A percentile compares a stretch with the other conserved stretches of the same genome.
These are phyloP conservation scores for Fermentozyma sake DNA, from an alignment of 1,139 yeast species.

Conservation along the genomic window DNA sequence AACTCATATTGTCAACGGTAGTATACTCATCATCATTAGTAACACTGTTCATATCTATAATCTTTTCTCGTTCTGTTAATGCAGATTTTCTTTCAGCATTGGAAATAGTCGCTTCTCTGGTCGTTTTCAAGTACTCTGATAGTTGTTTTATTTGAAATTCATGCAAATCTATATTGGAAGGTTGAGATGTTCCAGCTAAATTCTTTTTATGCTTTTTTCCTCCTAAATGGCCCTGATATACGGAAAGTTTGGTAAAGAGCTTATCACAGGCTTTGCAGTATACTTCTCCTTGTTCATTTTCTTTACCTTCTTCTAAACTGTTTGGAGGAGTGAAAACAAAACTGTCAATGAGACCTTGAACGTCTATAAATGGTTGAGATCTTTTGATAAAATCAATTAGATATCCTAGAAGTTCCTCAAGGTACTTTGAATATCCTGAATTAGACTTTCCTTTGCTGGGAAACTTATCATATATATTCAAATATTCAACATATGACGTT, in stretches of 20 bases:
- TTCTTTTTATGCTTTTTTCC: constrained; percentile 78
- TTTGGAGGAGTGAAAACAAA: too few relatives aligned
- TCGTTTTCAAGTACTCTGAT: constrained; percentile 28
- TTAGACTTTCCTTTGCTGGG: constrained; percentile 33
- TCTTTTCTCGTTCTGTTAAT: constrained; percentile 69
- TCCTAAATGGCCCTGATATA: constrained; percentile 60
- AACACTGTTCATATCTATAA: constrained; percentile 41
- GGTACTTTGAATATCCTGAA: constrained; percentile 29
- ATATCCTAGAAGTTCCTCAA: constrained; percentile 37
- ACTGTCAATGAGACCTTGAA: too few relatives aligned
- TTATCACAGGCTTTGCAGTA: constrained; percentile 68
- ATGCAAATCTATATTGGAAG: background rate
- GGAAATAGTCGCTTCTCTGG: constrained; percentile 46
- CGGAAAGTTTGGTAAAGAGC: constrained; percentile 59
- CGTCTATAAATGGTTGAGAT: constrained; percentile 47
- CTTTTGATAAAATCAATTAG: constrained; percentile 41
- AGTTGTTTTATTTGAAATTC: constrained; percentile 13
- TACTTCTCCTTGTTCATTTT: too few relatives aligned
- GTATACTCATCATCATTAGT: constrained; percentile 37
- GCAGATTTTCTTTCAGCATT: constrained; percentile 66
- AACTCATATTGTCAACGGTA: constrained; percentile 13
- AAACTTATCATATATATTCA: constrained; percentile 41
- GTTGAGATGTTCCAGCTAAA: constrained; percentile 5
- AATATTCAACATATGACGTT: constrained; percentile 48
- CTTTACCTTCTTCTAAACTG: too few relatives aligned